Evolutionary conservation across 805 yeast genomes (phyloP).

Genomic region (Wickerhamomyces chaumierensis): DNA sequence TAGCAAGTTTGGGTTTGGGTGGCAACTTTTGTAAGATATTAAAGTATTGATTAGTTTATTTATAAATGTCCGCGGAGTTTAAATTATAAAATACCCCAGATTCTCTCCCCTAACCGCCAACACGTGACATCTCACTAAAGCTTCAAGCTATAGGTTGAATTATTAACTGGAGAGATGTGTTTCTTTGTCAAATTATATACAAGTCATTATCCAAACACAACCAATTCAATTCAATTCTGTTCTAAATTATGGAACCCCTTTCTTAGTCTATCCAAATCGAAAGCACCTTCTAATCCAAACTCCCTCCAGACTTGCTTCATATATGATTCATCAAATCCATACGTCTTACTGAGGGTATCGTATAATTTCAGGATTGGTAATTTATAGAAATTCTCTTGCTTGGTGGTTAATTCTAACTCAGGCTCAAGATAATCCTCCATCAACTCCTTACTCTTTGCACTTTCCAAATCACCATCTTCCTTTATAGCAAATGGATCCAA

Average conservation of each 20-base stretch:
- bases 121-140: no score
- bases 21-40: no score
- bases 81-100: no score
- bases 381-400: slow-evolving; percentile 5
- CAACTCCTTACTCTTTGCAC: neutral
- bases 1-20: no score
- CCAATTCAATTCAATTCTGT: no score
- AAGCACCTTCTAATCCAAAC: slow-evolving; percentile 3
- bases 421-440: neutral
- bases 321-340: slow-evolving; percentile 2
- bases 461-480: neutral
- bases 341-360: slow-evolving; percentile 2
- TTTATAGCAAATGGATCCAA: slow-evolving; percentile 8
- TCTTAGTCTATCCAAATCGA: slow-evolving; percentile 1
- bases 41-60: no score
- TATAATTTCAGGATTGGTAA: slow-evolving; percentile 6
- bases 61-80: no score
- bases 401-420: neutral
- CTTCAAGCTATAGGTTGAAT: no score
- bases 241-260: neutral
- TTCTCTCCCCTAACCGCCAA: no score
- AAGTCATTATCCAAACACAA: no score
- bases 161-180: no score
- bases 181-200: no score
- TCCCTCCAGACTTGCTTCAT: slow-evolving; percentile 4